Base-by-base conservation (phyloP, 495 filamentous ascomycete genomes). In the Aspergillus baeticus region DNA sequence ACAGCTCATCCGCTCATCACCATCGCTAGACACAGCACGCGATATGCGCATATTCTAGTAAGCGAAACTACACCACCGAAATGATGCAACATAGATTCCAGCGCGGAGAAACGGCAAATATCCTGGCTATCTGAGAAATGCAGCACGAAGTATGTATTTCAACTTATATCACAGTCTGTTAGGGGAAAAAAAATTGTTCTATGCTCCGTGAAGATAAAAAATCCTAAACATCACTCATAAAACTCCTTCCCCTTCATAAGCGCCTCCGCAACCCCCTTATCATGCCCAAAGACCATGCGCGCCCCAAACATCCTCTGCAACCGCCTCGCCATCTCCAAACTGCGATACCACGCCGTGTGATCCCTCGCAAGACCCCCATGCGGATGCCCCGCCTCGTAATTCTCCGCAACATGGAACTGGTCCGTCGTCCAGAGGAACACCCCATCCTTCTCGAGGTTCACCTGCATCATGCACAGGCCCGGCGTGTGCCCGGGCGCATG, bases 281-380 rank as follows among this genome's bases (percentile, higher is more conserved):
- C 69, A 65, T 77, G 75, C 0, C 74, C 76, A 55, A 73, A 72
- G 1, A 80, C 53, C 15, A 78, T 51, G 20, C 60, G 72, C 1
- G 71, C 75, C 17, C 58, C 55, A 20, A 67, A 76, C 37, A 72
- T 41, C 39, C 62, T 69, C 44, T 68, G 63, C 37, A 77, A 55
- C 14, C 65, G 53, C 10, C 70, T 60, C 31, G 76, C 68, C 65
- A 77, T 65, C 26, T 74, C 62, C 47, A 71, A 48, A 57, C 71
- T 76, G 10, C 62, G 54, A 18, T 67, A 61, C 77, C 77, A 79
- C 1, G 62, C 68, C 52, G 57, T 65, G 61, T 78, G 70, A 58
- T 79, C 75, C 29, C 76, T 52, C 11, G 69, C 68, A 20, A 79
- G 54, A 59, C 75, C 72, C 0, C 77, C 79, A 21, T 80, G 77